phyloP scores from a whole-genome alignment of 106 monocot species.

The Platanthera zijinensis region DNA sequence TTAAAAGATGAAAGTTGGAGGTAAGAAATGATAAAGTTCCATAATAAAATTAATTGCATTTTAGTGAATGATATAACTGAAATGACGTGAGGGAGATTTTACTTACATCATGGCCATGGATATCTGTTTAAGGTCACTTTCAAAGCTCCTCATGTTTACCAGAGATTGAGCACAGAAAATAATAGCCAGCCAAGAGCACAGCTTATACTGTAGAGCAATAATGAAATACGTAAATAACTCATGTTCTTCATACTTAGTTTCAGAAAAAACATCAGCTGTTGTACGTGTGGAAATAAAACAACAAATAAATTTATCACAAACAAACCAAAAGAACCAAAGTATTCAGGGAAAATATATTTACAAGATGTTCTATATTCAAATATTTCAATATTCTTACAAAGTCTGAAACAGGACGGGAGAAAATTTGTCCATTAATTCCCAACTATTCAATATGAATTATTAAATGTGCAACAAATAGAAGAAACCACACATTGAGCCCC shows the following conservation, averaged over 20 bases:
- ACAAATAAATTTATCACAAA: background rate
- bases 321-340: background rate
- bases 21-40: background rate
- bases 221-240: background rate
- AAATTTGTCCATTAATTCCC: background rate
- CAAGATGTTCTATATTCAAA: background rate
- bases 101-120: constrained; percentile 99
- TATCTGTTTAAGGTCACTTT: constrained; percentile 84
- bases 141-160: constrained; percentile 79
- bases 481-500: background rate
- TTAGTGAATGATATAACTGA: background rate
- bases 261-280: background rate
- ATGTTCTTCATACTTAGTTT: background rate
- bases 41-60: constrained; percentile 2
- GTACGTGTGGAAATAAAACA: background rate
- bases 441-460: background rate
- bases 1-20: background rate
- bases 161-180: constrained; percentile 86
- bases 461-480: background rate
- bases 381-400: background rate
- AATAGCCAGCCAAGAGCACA: constrained; percentile 87
- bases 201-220: constrained; percentile 67
- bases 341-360: background rate
- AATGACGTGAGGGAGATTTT: background rate
- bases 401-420: background rate